phyloP scores from a whole-genome alignment of 805 yeast species.

The Metschnikowia koreensis region DNA sequence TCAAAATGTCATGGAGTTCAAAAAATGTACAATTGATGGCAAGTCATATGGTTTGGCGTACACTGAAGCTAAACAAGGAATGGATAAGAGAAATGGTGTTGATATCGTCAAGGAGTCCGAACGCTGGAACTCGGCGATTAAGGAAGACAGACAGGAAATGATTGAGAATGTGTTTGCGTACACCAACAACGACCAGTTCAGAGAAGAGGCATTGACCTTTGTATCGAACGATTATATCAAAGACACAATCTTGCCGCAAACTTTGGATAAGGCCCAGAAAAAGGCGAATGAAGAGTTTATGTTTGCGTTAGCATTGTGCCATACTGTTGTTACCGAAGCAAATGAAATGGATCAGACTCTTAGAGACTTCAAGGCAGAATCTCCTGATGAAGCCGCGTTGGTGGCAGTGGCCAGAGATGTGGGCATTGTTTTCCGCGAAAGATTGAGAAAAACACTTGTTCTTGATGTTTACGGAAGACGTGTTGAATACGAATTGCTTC shows the following conservation, averaged over 20 bases:
- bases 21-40: slow-evolving; percentile 76
- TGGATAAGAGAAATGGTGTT: slow-evolving; percentile 73
- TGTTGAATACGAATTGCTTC: slow-evolving; percentile 48
- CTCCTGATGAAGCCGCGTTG: slow-evolving; percentile 81
- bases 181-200: slow-evolving; percentile 46
- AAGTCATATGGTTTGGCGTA: slow-evolving; percentile 73
- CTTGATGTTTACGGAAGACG: slow-evolving; percentile 47
- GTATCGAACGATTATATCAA: slow-evolving; percentile 55
- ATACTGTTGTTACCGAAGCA: slow-evolving; percentile 66
- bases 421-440: slow-evolving; percentile 61
- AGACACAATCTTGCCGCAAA: slow-evolving; percentile 46
- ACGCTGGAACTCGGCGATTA: slow-evolving; percentile 51
- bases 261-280: slow-evolving; percentile 33
- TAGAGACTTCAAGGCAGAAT: slow-evolving; percentile 67
- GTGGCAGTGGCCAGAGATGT: slow-evolving; percentile 75
- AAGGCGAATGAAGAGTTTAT: slow-evolving; percentile 55
- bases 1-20: slow-evolving; percentile 83
- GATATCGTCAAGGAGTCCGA: slow-evolving; percentile 69
- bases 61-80: slow-evolving; percentile 79
- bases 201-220: slow-evolving; percentile 51
- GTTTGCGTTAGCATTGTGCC: slow-evolving; percentile 68
- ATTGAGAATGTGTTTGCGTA: slow-evolving; percentile 33
- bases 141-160: slow-evolving; percentile 50
- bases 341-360: slow-evolving; percentile 30
- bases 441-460: slow-evolving; percentile 47